These are phyloP conservation scores for Syzygium aqueum DNA, from an alignment of 345 rosid species.

Conservation along the genomic window DNA sequence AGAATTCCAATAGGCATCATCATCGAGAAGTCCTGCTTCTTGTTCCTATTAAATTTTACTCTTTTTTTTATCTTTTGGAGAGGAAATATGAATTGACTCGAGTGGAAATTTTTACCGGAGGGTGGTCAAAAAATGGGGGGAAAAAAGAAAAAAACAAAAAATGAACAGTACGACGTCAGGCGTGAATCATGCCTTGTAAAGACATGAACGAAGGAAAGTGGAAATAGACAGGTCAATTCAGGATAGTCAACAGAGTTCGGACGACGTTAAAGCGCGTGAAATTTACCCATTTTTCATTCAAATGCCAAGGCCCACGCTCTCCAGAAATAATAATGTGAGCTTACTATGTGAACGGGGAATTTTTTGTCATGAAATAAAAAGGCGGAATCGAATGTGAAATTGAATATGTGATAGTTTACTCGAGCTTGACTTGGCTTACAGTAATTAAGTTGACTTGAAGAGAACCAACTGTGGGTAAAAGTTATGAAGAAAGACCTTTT, in stretches of 20 bases:
- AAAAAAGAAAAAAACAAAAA: background rate
- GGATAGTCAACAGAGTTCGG: background rate
- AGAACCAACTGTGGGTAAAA: background rate
- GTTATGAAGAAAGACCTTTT: no score
- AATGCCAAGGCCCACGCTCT: background rate
- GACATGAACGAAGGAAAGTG: background rate
- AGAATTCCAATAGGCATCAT: background rate
- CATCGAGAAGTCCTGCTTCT: background rate
- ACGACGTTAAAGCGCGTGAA: background rate
- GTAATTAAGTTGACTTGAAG: background rate
- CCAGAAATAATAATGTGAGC: background rate
- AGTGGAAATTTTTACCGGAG: background rate
- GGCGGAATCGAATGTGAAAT: background rate
- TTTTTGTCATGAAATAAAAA: background rate
- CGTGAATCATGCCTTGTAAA: background rate
- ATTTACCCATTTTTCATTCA: background rate
- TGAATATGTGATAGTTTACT: background rate
- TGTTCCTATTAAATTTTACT: background rate
- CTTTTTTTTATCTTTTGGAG: background rate
- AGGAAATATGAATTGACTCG: background rate
- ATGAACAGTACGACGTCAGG: background rate
- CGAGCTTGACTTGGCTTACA: background rate
- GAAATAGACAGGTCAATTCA: background rate
- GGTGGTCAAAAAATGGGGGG: background rate
- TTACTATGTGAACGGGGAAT: background rate